phyloP scores from a whole-genome alignment of 2,329 filamentous ascomycete species.

The Ramularia endophylla region DNA sequence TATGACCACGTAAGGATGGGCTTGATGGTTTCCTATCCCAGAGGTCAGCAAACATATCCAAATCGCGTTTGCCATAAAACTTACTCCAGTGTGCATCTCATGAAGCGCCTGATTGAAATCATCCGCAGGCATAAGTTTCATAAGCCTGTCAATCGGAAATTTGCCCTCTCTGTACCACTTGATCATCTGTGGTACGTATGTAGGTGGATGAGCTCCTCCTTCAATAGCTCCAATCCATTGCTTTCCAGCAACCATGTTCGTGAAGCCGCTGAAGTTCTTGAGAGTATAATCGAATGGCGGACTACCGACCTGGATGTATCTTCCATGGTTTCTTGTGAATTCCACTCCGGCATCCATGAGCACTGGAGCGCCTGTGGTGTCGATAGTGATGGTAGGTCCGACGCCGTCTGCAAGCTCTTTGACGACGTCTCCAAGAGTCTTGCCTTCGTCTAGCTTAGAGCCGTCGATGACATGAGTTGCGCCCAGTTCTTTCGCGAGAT shows the following conservation, averaged over 20 bases:
- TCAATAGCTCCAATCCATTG: constrained; percentile 46
- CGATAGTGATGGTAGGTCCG: constrained; percentile 43
- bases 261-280: constrained; percentile 36
- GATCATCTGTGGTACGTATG: constrained; percentile 45
- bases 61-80: background rate
- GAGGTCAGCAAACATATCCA: constrained; percentile 2
- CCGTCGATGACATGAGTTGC: constrained; percentile 37
- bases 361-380: constrained; percentile 44
- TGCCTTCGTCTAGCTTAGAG: constrained; percentile 28
- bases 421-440: constrained; percentile 32
- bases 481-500: constrained; percentile 37
- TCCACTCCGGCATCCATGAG: constrained; percentile 40
- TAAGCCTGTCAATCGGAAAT: constrained; percentile 43
- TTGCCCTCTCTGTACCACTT: constrained; percentile 43
- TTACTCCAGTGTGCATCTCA: constrained; percentile 36
- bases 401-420: constrained; percentile 31
- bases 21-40: constrained; percentile 32
- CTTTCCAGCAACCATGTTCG: constrained; percentile 45
- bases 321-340: constrained; percentile 41
- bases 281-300: constrained; percentile 41
- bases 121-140: constrained; percentile 40
- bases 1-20: constrained; percentile 37
- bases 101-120: constrained; percentile 36
- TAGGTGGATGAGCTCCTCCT: constrained; percentile 38
- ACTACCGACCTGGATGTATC: constrained; percentile 47